Conservation (phyloP, 2,329 filamentous ascomycete species). For the Colletotrichum theobromicola region DNA sequence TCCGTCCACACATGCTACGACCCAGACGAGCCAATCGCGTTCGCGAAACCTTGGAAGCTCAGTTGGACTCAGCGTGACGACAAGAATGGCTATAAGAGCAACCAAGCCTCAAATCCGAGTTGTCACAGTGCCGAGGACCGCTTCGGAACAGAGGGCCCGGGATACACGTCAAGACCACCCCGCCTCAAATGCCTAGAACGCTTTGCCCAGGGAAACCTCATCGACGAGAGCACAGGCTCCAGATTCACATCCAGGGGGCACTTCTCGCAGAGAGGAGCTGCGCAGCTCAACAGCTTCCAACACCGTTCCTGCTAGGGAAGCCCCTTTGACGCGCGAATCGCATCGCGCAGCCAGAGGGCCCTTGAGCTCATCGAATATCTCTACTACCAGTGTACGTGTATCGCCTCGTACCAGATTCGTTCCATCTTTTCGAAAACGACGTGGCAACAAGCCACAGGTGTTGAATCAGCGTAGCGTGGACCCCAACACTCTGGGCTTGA, state of each 20-base stretch:
- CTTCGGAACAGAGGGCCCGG: not conserved
- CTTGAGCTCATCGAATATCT: not conserved
- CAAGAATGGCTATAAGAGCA: not conserved
- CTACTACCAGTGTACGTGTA: not conserved
- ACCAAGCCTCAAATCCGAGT: not conserved
- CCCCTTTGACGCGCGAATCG: not conserved
- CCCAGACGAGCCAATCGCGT: not conserved
- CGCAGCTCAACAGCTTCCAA: not conserved
- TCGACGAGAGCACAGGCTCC: not conserved
- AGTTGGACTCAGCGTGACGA: not conserved
- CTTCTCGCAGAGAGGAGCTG: not conserved
- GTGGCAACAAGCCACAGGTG: not conserved
- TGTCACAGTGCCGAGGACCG: not conserved
- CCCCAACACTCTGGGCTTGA: not conserved
- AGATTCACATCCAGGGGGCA: not conserved
- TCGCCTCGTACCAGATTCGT: not conserved
- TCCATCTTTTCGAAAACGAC: not conserved
- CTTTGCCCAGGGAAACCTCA: not conserved
- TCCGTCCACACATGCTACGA: not conserved
- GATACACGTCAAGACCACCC: not conserved
- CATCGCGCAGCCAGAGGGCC: not conserved
- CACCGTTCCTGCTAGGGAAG: not conserved
- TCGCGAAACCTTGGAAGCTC: not conserved
- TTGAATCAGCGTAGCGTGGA: constrained; percentile 5
- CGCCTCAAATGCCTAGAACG: constrained; percentile 4